phyloP scores from a whole-genome alignment of 805 yeast species.

The Candida dendrica region DNA sequence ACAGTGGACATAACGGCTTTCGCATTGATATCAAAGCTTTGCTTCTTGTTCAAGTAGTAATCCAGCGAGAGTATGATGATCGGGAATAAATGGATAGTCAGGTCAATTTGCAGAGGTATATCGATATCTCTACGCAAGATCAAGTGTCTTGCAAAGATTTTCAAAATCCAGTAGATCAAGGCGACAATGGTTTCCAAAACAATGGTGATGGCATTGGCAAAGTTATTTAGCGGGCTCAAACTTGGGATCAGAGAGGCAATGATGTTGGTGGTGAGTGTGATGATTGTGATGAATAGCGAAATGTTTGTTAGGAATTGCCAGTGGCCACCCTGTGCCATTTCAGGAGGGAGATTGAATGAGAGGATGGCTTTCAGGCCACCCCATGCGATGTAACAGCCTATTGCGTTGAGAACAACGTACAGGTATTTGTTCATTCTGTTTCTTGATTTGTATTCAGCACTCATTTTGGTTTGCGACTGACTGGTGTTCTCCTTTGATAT shows the following conservation, averaged over 20 bases:
- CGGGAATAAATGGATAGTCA: slow-evolving; percentile 57
- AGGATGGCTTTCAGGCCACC: neutral
- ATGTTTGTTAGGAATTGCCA: slow-evolving; percentile 68
- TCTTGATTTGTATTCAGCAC: no score
- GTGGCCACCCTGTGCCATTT: slow-evolving; percentile 46
- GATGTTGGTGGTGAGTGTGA: slow-evolving; percentile 32
- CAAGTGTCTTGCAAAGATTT: slow-evolving; percentile 29
- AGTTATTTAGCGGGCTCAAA: slow-evolving; percentile 3
- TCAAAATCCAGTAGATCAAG: slow-evolving; percentile 61
- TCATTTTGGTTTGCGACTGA: no score
- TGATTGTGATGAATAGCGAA: slow-evolving; percentile 41
- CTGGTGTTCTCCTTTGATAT: no score
- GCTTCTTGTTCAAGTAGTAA: slow-evolving; percentile 44
- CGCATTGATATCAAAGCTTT: slow-evolving; percentile 30
- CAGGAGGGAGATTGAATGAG: neutral
- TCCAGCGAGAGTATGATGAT: slow-evolving; percentile 43
- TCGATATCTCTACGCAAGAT: slow-evolving; percentile 14
- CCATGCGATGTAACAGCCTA: neutral
- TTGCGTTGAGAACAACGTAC: no score
- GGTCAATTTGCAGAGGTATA: slow-evolving; percentile 45
- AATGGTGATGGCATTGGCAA: slow-evolving; percentile 41
- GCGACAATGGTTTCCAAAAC: slow-evolving; percentile 58
- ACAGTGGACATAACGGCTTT: slow-evolving; percentile 34
- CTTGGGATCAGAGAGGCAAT: slow-evolving; percentile 16
- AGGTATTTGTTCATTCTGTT: neutral